Base-by-base conservation (phyloP, 2,329 filamentous ascomycete species). In the Colletotrichum neosansevieriae region DNA sequence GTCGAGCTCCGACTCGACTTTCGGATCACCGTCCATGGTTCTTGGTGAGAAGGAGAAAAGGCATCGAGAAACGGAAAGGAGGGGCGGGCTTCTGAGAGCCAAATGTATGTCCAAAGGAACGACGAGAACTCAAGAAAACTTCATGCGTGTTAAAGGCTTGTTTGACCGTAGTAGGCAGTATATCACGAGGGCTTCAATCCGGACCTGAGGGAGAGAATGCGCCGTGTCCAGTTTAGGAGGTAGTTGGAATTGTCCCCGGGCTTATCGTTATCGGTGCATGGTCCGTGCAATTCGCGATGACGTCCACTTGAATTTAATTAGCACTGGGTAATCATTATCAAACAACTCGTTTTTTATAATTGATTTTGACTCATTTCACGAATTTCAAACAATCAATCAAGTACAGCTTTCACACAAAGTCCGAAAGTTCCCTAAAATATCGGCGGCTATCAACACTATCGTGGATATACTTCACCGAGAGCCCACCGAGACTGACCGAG, bases 1-100 rank as follows among this genome's bases (percentile, higher is more conserved):
- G 86, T 98, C 94, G 80, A 97, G 88, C 81, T 85, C 81, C 70
- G 84, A 79, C 81, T 92, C 90, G 74, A 92, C 89, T 74, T 88
- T 87, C 70, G 89, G 88, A 83, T 93, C 91, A 82, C 89, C 90
- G 82, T 93, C 91, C 91, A 93, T 93, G 77, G 29, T 17, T 34
- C 77, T 75, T 74, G 58, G 58, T 50, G 12, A 29, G 63, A 32
- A 38, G 57, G 56, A 53, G 62, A 60, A 59, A 50, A 62, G 56
- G 45, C 67, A 69, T 69, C 62, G 70, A 69, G 47, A 49, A 49
- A 40, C 6, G 51, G 44, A 63, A 63, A 58, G 58, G 32, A 59
- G 44, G 34, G 73, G 67, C 51, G 32, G 45, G 47, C 50, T 60
- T 59, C 32, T 34, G 6, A 4, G 49, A 66, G 66, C 66, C 54